phyloP scores from a whole-genome alignment of 495 filamentous ascomycete genomes.

The Neurospora hispaniola region DNA sequence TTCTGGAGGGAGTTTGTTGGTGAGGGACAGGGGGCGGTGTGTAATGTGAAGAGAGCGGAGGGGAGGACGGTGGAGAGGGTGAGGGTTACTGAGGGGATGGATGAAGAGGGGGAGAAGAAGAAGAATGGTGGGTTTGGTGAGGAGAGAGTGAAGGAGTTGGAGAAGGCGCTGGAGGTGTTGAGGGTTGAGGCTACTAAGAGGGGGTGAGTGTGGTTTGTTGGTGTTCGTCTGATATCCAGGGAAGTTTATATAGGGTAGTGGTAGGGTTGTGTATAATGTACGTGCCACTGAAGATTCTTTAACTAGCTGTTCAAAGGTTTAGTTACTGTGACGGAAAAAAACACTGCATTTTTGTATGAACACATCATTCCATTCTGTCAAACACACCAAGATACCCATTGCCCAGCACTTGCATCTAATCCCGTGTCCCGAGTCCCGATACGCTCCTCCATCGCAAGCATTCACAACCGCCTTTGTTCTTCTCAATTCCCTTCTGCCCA shows the following conservation, averaged over 20 bases:
- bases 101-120: slow-evolving; percentile 25
- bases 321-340: too few species aligned
- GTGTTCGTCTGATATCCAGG: background rate
- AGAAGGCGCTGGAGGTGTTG: slow-evolving; percentile 44
- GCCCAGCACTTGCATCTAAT: background rate
- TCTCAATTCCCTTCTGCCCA: background rate
- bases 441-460: background rate
- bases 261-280: background rate
- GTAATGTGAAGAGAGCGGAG: slow-evolving; percentile 13
- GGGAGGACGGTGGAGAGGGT: slow-evolving; percentile 18
- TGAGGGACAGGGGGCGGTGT: slow-evolving; percentile 19
- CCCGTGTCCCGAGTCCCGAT: background rate
- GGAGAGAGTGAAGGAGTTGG: slow-evolving; percentile 45
- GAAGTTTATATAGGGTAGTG: background rate
- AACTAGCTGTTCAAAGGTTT: background rate
- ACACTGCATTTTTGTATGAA: background rate
- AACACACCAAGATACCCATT: background rate
- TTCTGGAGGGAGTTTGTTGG: slow-evolving; percentile 72
- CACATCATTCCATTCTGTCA: background rate
- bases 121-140: slow-evolving; percentile 29
- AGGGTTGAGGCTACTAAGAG: slow-evolving; percentile 32
- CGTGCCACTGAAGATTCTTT: background rate
- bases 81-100: slow-evolving; percentile 15
- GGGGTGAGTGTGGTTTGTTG: background rate
- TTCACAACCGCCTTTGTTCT: background rate